Evolutionary conservation across 2,329 filamentous ascomycete genomes (phyloP), one percentile per base, ranked within the genome.

Genomic region (Pyrenochaeta sp.): DNA sequence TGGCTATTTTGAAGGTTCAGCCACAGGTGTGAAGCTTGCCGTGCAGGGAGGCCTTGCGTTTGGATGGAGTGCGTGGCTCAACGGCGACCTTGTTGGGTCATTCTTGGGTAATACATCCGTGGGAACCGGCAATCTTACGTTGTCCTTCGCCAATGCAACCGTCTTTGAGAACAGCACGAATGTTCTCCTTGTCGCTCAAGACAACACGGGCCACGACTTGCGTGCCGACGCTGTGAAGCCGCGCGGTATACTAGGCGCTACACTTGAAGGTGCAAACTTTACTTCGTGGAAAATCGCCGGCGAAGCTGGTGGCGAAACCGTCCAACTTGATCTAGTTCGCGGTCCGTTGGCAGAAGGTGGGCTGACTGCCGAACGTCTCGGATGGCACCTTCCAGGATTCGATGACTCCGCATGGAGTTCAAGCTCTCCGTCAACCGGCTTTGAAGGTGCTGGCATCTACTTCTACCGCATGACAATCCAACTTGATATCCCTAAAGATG

Each of bases 191-290:
- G 74, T 88, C 3, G 76, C 88, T 25, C 83, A 86, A 72, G 84
- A 89, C 65, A 82, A 88, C 73, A 86, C 84, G 19, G 86, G 86
- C 9, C 85, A 88, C 66, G 86, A 87, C 49, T 79, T 85, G 27
- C 82, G 81, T 0, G 77, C 78, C 1, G 79, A 77, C 0, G 83
- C 83, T 5, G 75, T 81, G 3, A 79, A 82, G 15, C 79, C 83
- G 8, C 76, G 84, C 43, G 85, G 85, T 4, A 86, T 87, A 62
- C 78, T 79, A 46, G 82, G 83, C 30, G 84, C 84, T 0, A 84
- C 80, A 1, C 80, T 86, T 1, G 42, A 84, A n/a, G 70, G 72
- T n/a, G 61, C 62, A 15, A 62, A 60, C 24, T 87, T 87, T 70
- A 81, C 77, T 0, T 78, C 81, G 8, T 88, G 86, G 86, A 85